Percentiles rank a stretch among this genome's conserved stretches.
Evolutionary conservation across 495 filamentous ascomycete genomes (phyloP).

Genomic region (Cladorrhinum samala): DNA sequence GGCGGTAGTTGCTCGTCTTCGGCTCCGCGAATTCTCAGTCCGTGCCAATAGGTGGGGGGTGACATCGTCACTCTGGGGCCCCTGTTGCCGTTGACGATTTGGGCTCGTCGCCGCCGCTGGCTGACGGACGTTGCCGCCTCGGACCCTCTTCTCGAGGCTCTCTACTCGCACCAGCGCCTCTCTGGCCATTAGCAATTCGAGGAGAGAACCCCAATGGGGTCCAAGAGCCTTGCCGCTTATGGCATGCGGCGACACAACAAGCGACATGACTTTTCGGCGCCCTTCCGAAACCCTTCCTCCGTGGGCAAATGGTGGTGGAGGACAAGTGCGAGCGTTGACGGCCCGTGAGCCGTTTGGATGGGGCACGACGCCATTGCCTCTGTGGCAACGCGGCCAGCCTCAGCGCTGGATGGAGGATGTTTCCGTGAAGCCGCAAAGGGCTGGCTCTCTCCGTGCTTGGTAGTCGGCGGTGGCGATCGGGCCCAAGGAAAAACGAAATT

Average conservation of each 20-base stretch:
- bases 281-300: constrained; percentile 4
- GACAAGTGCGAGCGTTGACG: constrained; percentile 19
- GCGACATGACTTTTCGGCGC: constrained; percentile 8
- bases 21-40: constrained; percentile 20
- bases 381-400: constrained; percentile 7
- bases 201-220: background rate
- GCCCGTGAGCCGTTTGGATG: constrained; percentile 24
- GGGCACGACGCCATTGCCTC: background rate
- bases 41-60: constrained; percentile 11
- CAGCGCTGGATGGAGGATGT: constrained; percentile 7
- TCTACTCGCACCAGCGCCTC: constrained; percentile 10
- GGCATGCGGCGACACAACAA: background rate
- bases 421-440: constrained; percentile 13
- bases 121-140: background rate
- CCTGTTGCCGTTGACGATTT: constrained; percentile 18
- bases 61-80: constrained; percentile 20
- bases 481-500: constrained; percentile 4
- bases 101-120: constrained; percentile 10
- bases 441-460: no score
- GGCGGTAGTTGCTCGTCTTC: constrained; percentile 22
- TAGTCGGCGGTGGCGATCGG: background rate
- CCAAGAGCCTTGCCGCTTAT: background rate
- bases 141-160: background rate
- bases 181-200: background rate
- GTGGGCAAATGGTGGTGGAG: constrained; percentile 10